Evolutionary conservation across 2,329 filamentous ascomycete genomes (phyloP), one percentile per base, ranked within the genome.

Genomic region (Plenodomus lindquistii): DNA sequence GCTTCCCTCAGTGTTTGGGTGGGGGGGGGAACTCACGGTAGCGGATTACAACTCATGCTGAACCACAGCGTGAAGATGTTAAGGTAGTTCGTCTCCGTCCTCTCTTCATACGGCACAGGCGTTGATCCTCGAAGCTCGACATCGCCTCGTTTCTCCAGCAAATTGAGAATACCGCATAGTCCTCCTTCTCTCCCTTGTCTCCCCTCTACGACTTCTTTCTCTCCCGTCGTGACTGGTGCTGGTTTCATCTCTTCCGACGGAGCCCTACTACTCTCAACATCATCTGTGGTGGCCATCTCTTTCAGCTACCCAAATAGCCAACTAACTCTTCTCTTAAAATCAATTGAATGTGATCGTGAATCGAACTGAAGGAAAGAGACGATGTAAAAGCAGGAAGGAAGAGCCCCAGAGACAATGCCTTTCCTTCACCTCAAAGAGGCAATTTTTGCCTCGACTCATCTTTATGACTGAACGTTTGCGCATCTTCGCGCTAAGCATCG

Each of bases 1-100:
- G n/a, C n/a, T 37, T 16, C 7, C 19, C 21, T 20, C 21, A 19
- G 22, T 19, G 40, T 16, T 37, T 3, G 10, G 27, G 21, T 16
- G 17, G 6, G 36, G 19, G 18, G 39, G 36, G 19, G 18, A 37
- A 54, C 81, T 67, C 63, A 85, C 82, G 83, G 82, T 24, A 85
- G 62, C 7, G 84, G 73, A 59, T 80, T 83, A 37, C 81, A 73
- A 46, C 82, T 76, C 50, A 82, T 77, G 17, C 80, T 82, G 60
- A 84, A 83, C 75, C 83, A 85, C 19, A 85, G 73, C 3, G 81
- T 84, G 60, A 85, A 85, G 38, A 85, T 73, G 51, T 82, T 81
- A 65, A 75, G 75, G 55, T 81, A 81, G 29, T 75, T 73, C 8
- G 73, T 82, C 52, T 81, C 76, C 1, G 76, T 84, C 36, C 83